Base-by-base conservation (phyloP, 129 eudicot genomes). In the Artemisia argyi region DNA sequence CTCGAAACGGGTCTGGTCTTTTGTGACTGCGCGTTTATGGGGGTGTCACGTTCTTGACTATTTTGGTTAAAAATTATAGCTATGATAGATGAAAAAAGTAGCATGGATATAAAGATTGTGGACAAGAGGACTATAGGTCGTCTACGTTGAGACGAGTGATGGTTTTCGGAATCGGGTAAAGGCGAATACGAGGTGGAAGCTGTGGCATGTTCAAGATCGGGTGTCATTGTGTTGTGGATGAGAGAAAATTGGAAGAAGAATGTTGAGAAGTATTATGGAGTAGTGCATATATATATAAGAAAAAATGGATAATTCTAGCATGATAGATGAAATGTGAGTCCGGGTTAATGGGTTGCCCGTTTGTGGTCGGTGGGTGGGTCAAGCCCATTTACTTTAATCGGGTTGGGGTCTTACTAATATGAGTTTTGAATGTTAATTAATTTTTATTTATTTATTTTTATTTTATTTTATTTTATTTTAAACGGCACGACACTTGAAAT, bases 181-280 rank as follows among this genome's bases (percentile, higher is more conserved):
- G 84, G 84, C 17, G 83, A 52, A 80, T 85, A 80, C 69, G 85
- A 56, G 72, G 82, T 57, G 60, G 88, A 76, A 62, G 83, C 10
- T 39, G 46, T 53, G 24, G 88, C 78, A 73, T 66, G 72, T 78
- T 87, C 93, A 26, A 79, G 81, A 79, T 86, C 88, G 12, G 55
- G 32, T 53, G 62, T 56, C 73, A 72, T 79, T 13, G 68, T 60
- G 75, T 39, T 39, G 17, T 50, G 49, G 52, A 6, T 18, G 22
- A 58, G 73, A 18, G 32, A 52, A 59, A 59, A 44, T 28, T 73
- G 69, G 72, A 67, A n/a, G 72, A 67, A n/a, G 73, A 70, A 69
- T 66, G 65, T 49, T 73, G 64, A 14, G 55, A 72, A 10, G 54
- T 64, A 65, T 50, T 71, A 24, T 32, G 56, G 39, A 9, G 19